These are phyloP conservation scores for Blastobotrys malaysiensis DNA, from an alignment of 1,139 yeast species.

Conservation along the genomic window DNA sequence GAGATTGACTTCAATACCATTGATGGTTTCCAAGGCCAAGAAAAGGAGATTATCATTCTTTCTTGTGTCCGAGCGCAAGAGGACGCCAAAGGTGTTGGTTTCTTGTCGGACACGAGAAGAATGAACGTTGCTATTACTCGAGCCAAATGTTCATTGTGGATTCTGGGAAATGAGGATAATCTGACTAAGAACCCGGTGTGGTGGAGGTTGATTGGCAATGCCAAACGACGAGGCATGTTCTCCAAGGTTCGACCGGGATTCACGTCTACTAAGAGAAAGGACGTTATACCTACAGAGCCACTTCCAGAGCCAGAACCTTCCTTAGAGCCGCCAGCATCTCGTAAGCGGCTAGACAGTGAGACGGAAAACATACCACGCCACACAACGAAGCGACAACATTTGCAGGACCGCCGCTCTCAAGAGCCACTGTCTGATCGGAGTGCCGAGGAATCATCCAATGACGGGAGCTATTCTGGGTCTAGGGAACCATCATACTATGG, in stretches of 20 bases:
- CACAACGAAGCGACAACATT: neutral
- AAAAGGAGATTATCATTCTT: conserved; percentile 85
- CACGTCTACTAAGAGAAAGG: conserved; percentile 16
- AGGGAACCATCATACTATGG: neutral
- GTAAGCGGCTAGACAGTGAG: neutral
- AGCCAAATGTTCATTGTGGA: conserved; percentile 89
- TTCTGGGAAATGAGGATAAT: conserved; percentile 59
- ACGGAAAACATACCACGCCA: neutral
- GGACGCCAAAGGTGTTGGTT: conserved; percentile 60
- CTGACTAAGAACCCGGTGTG: conserved; percentile 61
- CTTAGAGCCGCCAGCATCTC: neutral
- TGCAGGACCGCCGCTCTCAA: neutral
- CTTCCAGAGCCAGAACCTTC: neutral
- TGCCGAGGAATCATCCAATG: neutral
- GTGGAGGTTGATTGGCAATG: conserved; percentile 61
- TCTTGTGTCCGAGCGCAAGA: conserved; percentile 90
- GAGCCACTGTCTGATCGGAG: neutral
- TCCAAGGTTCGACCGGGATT: conserved; percentile 34
- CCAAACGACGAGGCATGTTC: conserved; percentile 43
- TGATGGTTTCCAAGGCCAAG: conserved; percentile 98
- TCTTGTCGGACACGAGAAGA: conserved; percentile 81
- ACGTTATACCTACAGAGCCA: neutral
- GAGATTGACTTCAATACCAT: conserved; percentile 89
- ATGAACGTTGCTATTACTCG: conserved; percentile 96
- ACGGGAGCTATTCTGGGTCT: neutral